Conservation (phyloP, 164 flowering plant genomes). For the Dillenia turbinata region DNA sequence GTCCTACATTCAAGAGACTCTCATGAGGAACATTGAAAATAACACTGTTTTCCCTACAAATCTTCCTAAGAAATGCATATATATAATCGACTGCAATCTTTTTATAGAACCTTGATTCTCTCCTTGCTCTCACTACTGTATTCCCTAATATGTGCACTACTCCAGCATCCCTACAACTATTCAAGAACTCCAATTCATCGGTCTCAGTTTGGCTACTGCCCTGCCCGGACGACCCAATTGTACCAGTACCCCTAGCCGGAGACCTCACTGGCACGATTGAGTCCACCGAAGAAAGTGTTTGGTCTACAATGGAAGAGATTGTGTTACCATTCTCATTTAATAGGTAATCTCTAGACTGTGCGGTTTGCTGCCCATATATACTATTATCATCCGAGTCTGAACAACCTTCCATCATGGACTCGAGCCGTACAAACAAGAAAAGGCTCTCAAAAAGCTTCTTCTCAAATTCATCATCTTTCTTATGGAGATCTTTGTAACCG, state of each 20-base stretch:
- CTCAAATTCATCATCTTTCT: conserved; percentile 93
- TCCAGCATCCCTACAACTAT: conserved; percentile 78
- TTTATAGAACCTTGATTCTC: conserved; percentile 61
- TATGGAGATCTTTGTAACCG: conserved; percentile 95
- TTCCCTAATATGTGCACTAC: conserved; percentile 95
- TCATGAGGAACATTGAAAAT: conserved; percentile 86
- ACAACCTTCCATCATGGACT: conserved; percentile 92
- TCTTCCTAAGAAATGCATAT: conserved; percentile 86
- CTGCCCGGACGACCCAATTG: conserved; percentile 37
- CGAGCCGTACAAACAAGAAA: conserved; percentile 71
- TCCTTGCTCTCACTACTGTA: conserved; percentile 72
- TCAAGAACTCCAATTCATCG: conserved; percentile 77
- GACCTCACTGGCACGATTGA: conserved; percentile 53
- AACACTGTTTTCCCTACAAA: conserved; percentile 87
- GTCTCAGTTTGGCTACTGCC: conserved; percentile 45
- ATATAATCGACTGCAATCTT: conserved; percentile 79
- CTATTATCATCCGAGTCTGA: conserved; percentile 76
- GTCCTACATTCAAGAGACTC: conserved; percentile 85
- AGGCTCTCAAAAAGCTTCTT: conserved; percentile 76
- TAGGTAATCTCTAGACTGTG: conserved; percentile 34
- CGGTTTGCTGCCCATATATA: conserved; percentile 56
- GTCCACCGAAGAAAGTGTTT: conserved; percentile 50
- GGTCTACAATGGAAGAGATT: conserved; percentile 32
- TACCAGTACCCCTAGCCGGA: conserved; percentile 21
- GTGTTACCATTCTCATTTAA: conserved; percentile 31